Conservation (phyloP, 495 filamentous ascomycete species). For the Cladorrhinum samala region DNA sequence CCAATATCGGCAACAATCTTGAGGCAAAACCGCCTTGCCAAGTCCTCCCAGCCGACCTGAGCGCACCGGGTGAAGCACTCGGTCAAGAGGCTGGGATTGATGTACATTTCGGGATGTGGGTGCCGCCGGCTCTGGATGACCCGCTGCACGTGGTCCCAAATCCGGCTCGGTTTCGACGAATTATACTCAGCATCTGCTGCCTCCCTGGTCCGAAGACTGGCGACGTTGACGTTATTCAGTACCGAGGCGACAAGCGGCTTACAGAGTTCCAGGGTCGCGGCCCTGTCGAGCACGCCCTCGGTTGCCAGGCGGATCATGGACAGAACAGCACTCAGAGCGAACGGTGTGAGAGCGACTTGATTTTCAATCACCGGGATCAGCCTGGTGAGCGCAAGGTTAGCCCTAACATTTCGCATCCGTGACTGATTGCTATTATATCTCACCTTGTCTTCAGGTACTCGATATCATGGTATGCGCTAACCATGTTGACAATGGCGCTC, state of each 20-base stretch:
- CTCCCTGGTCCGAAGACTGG: not conserved
- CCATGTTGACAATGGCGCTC: constrained; percentile 6
- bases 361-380: constrained; percentile 5
- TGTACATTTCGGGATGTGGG: not conserved
- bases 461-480: constrained; percentile 6
- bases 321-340: constrained; percentile 3
- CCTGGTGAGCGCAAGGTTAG: not conserved
- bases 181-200: not conserved
- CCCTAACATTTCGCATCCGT: not conserved
- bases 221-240: not conserved
- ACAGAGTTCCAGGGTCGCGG: constrained; percentile 1
- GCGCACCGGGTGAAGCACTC: constrained; percentile 10
- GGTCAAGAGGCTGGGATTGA: not conserved
- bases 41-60: constrained; percentile 8
- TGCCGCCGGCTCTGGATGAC: not conserved
- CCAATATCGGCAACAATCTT: constrained; percentile 9
- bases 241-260: constrained; percentile 7
- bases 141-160: not conserved
- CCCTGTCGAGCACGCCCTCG: constrained; percentile 1
- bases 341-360: constrained; percentile 1
- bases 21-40: constrained; percentile 1
- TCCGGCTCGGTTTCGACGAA: not conserved
- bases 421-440: not conserved
- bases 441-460: constrained; percentile 5
- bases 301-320: not conserved